Evolutionary conservation across 805 yeast genomes (phyloP).

Genomic region (Barnettozyma botsteinii): DNA sequence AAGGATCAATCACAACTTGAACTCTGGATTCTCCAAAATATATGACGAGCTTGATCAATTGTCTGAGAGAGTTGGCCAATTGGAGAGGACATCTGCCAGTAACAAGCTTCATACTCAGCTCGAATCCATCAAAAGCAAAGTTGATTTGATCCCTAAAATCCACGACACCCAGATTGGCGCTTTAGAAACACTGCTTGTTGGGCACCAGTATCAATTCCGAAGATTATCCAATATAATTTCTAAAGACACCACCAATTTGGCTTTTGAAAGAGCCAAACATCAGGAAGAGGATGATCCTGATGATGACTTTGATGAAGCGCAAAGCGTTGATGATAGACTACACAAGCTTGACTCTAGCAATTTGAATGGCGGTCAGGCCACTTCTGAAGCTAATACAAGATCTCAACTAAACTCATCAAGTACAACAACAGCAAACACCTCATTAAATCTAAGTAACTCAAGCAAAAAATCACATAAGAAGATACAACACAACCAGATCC

Average conservation of each 20-base stretch:
- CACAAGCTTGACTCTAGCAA: too few species aligned
- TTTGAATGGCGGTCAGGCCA: too few species aligned
- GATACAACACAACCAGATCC: too few species aligned
- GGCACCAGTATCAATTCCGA: conserved; percentile 19
- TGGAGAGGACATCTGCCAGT: conserved; percentile 11
- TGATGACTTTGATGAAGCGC: too few species aligned
- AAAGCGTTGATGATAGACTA: too few species aligned
- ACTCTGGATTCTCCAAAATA: conserved; percentile 14
- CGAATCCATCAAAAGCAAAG: conserved; percentile 9
- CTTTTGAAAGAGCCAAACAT: neutral
- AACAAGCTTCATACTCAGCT: conserved; percentile 12
- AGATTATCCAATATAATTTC: conserved; percentile 11
- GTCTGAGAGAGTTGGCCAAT: conserved; percentile 16
- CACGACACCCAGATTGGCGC: conserved; percentile 16
- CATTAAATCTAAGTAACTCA: too few species aligned
- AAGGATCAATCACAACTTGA: conserved; percentile 16
- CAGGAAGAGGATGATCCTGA: too few species aligned
- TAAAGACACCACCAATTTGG: neutral
- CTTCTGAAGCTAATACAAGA: too few species aligned
- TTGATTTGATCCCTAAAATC: conserved; percentile 17
- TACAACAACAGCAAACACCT: too few species aligned
- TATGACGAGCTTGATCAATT: conserved; percentile 18
- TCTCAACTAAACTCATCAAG: too few species aligned
- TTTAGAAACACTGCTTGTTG: conserved; percentile 15
- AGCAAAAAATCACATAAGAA: too few species aligned